Evolutionary conservation across 306 rosid genomes (phyloP), one percentile per base, ranked within the genome.

Genomic region (Psophocarpus tetragonolobus): DNA sequence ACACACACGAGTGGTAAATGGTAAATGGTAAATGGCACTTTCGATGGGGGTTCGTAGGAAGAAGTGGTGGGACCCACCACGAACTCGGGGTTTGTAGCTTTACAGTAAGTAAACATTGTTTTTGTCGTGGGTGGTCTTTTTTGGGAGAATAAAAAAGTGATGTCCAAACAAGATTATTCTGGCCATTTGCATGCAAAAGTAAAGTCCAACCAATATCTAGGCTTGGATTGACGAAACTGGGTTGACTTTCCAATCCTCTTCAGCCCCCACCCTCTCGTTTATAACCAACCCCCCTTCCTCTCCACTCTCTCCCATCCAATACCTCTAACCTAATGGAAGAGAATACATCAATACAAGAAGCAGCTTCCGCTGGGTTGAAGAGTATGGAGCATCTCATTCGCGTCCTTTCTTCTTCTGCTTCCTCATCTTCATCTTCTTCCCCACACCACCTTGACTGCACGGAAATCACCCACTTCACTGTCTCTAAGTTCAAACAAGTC

Each of bases 311-410:
- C 26, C 6, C 69, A 27, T 8, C 18, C 62, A 62, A 38, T n/a
- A n/a, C n/a, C n/a, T n/a, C n/a, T n/a, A n/a, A n/a, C n/a, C n/a
- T n/a, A n/a, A 68, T 84, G 80, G 93, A 84, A 4, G 88, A 87
- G 48, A 91, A 85, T 29, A n/a, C 51, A 15, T 88, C 90, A 14
- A 64, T 94, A 2, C 78, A 91, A 71, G 97, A 94, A 74, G 97
- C 94, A 3, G 90, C 96, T 73, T 68, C 94, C 0, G 91, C 90
- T 51, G 97, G 97, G 0, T 44, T 92, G 51, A 83, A 89, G 47
- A 92, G 96, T 77, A 90, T 94, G 97, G 90, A 89, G 26, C 85
- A 87, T 36, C 87, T 94, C 0, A 81, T 94, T 81, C 87, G 79
- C 0, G 35, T 88, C 2, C 79, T 94, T 8, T 89, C 93, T 12